Conservation (phyloP, 345 rosid genomes). For the Bretschneidera sinensis region DNA sequence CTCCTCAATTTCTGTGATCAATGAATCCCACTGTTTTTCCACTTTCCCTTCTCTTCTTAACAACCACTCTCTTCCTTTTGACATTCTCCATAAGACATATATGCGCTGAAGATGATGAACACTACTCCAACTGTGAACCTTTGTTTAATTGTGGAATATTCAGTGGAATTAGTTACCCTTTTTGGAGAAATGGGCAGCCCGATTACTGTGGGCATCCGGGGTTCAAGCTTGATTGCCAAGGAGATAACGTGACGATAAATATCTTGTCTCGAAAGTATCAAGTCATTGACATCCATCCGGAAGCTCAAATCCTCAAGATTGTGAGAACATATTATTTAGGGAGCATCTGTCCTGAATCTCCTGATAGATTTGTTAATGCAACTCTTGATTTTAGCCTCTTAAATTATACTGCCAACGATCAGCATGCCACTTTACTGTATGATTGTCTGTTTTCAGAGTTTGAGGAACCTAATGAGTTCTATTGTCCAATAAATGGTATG, state of each 20-base stretch:
- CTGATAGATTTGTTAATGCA: neutral
- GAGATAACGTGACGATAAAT: neutral
- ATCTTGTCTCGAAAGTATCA: slow-evolving; percentile 4
- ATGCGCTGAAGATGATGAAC: neutral
- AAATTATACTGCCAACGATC: neutral
- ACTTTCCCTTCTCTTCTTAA: neutral
- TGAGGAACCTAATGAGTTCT: neutral
- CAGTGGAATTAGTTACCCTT: slow-evolving; percentile 16
- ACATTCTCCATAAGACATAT: neutral
- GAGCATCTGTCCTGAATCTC: slow-evolving; percentile 8
- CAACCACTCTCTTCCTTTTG: too few species aligned
- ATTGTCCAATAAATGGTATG: neutral
- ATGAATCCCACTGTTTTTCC: neutral
- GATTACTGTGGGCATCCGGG: slow-evolving; percentile 17
- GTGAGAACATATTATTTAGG: neutral
- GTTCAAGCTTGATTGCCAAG: slow-evolving; percentile 13
- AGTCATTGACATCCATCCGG: neutral
- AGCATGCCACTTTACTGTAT: slow-evolving; percentile 3
- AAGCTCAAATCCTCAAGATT: slow-evolving; percentile 7
- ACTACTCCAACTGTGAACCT: neutral
- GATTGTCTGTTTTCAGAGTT: neutral
- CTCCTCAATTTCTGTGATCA: slow-evolving; percentile 1
- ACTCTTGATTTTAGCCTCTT: neutral
- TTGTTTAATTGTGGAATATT: slow-evolving; percentile 10
- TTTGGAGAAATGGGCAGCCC: slow-evolving; percentile 3